A percentile compares a stretch with the other conserved stretches of the same genome.
Conservation (phyloP, 768 basidiomycete genomes). For the Pleurotus tuoliensis region DNA sequence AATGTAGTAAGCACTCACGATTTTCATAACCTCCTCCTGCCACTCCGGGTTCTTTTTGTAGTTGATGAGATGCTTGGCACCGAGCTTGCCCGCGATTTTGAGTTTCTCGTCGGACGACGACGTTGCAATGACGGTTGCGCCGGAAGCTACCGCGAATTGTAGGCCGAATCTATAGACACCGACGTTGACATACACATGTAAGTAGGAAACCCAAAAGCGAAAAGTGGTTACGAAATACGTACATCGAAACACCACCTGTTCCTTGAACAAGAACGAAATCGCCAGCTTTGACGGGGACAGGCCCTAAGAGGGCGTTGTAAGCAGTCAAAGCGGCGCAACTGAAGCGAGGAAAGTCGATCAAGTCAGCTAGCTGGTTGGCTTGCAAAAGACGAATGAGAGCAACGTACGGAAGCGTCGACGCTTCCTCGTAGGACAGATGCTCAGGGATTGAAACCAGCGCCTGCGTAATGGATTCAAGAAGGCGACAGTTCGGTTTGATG, state of each 20-base stretch:
- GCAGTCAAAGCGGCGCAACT: constrained; percentile 63
- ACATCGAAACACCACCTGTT: constrained; percentile 56
- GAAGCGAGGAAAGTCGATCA: neutral
- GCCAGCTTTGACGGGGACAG: constrained; percentile 48
- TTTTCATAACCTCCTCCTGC: constrained; percentile 45
- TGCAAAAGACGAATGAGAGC: neutral
- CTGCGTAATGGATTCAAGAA: constrained; percentile 17
- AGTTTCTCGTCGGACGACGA: constrained; percentile 67
- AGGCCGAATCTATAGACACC: constrained; percentile 40
- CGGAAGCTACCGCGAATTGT: constrained; percentile 59
- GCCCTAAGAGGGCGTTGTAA: constrained; percentile 54
- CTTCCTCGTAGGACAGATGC: constrained; percentile 62
- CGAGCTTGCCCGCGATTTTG: constrained; percentile 44
- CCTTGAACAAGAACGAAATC: constrained; percentile 56
- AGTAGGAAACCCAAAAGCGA: neutral
- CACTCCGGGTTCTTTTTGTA: constrained; percentile 55
- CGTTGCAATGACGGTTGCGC: constrained; percentile 62
- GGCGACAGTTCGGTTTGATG: neutral
- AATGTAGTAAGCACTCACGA: constrained; percentile 24
- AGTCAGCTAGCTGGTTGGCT: neutral
- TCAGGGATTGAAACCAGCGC: constrained; percentile 48
- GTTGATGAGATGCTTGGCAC: constrained; percentile 55
- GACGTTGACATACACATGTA: neutral
- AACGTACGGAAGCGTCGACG: constrained; percentile 55
- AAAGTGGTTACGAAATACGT: constrained; percentile 8